Base-by-base conservation (phyloP, 768 basidiomycete genomes). In the Suillus hirtellus region DNA sequence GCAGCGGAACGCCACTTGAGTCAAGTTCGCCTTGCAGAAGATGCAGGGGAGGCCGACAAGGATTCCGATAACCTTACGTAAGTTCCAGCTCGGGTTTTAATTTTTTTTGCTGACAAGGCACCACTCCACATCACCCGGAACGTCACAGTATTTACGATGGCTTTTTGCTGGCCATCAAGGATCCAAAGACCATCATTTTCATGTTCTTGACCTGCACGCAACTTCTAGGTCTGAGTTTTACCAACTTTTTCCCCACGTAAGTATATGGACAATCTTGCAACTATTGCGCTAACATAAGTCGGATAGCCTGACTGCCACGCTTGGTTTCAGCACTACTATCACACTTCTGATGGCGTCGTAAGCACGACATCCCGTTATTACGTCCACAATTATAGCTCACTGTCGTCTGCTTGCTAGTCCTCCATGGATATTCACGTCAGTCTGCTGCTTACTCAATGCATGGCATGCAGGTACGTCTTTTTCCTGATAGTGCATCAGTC, bases 1-100 rank as follows among this genome's bases (percentile, higher is more conserved):
- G 70, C 79, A 0, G 72, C 77, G 6, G 83, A 89, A 64, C 77
- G 80, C n/a, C 82, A 79, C n/a, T 78, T 89, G 40, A 87, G 85
- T 4, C 87, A 87, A 75, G 84, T 81, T n/a, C 84, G 88, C 15
- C 78, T 89, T 7, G 84, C 88, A 0, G 87, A 89, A 70, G 88
- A 89, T 67, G 83, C 83, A 9, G 87, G 88, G 3, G 86, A 89
- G 71, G 87, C 86, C 0, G 88, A 89, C 67, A 75, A 81, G 67
- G 86, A 89, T 66, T 43, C 63, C 1, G 37, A 42, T 0, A 21
- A 69, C 15, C 27, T 63, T 1, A 66, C 65, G 69, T 72, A 47
- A 40, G 71, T 68, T 6, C n/a, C 40, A 27, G 1, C 11, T 47
- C 38, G 24, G n/a, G 38, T 14, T 43, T 34, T 46, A 17, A 27